A percentile compares a stretch with the other conserved stretches of the same genome.
These are phyloP conservation scores for Coniochaeta ligniaria DNA, from an alignment of 2,329 filamentous ascomycete genomes.

Conservation along the genomic window DNA sequence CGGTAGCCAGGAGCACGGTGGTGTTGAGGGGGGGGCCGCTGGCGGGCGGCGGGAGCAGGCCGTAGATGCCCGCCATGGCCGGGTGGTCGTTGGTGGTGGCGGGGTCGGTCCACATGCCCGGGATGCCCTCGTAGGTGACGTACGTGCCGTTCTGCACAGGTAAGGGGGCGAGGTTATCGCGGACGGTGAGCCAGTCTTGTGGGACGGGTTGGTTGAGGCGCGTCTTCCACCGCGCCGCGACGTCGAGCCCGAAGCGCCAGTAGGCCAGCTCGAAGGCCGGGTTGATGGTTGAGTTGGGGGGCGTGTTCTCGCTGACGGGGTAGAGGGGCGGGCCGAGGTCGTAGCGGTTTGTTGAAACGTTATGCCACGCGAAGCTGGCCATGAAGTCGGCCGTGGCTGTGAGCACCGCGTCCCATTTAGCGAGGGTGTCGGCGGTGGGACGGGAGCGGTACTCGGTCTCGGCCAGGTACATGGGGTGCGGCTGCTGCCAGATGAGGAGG, in stretches of 20 bases:
- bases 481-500: conserved; percentile 56
- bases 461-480: conserved; percentile 53
- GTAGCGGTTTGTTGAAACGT: conserved; percentile 41
- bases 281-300: conserved; percentile 48
- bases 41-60: conserved; percentile 30
- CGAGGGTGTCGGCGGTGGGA: conserved; percentile 33
- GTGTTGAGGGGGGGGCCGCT: conserved; percentile 26
- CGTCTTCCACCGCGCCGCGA: conserved; percentile 45
- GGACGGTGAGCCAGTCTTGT: conserved; percentile 36
- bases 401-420: conserved; percentile 45
- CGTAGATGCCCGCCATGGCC: conserved; percentile 34
- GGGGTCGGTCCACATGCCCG: conserved; percentile 31
- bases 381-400: conserved; percentile 50
- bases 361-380: conserved; percentile 49
- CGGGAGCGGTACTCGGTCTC: conserved; percentile 45
- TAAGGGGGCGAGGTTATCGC: conserved; percentile 44
- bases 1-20: conserved; percentile 27
- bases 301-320: conserved; percentile 48
- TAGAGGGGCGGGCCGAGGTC: conserved; percentile 40
- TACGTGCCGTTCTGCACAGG: conserved; percentile 43
- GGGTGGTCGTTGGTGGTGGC: conserved; percentile 33
- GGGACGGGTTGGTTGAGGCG: conserved; percentile 37
- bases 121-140: conserved; percentile 44
- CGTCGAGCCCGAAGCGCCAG: conserved; percentile 51
- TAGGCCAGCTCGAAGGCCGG: conserved; percentile 55